A percentile compares a stretch with the other conserved stretches of the same genome.
Conservation (phyloP, 2,329 filamentous ascomycete species). For the Endocalyx cinctus region DNA sequence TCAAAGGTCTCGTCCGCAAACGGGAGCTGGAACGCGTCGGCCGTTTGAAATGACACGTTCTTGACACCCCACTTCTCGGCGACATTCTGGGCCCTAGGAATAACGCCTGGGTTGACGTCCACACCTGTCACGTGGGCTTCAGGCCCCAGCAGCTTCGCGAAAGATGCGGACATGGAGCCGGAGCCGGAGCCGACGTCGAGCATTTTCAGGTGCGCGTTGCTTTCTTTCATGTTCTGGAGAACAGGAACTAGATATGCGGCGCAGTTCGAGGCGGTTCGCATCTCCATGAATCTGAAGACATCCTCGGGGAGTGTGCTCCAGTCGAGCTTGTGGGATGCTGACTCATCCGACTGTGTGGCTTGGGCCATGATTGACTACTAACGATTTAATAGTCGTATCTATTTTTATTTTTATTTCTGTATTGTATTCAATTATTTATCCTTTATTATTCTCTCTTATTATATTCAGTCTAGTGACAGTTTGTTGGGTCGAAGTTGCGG, state of each 20-base stretch:
- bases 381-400: too few relatives aligned
- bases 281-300: constrained; percentile 8
- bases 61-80: constrained; percentile 5
- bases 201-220: constrained; percentile 24
- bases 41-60: constrained; percentile 7
- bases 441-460: too few relatives aligned
- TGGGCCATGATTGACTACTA: too few relatives aligned
- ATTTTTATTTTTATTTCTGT: too few relatives aligned
- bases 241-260: constrained; percentile 26
- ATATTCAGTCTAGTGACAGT: too few relatives aligned
- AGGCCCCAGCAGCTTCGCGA: constrained; percentile 34
- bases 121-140: constrained; percentile 34
- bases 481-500: too few relatives aligned
- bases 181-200: constrained; percentile 43
- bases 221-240: constrained; percentile 12
- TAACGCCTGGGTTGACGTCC: constrained; percentile 11
- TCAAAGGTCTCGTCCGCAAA: constrained; percentile 13
- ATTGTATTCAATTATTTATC: too few relatives aligned
- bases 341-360: too few relatives aligned
- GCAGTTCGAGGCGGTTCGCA: constrained; percentile 12
- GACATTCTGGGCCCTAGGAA: constrained; percentile 10
- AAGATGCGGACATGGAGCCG: constrained; percentile 41
- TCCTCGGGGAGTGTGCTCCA: constrained; percentile 8
- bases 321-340: constrained; percentile 4
- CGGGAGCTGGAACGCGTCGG: constrained; percentile 7